Conservation (phyloP, 768 basidiomycete species). For the Leccinum boreale region DNA sequence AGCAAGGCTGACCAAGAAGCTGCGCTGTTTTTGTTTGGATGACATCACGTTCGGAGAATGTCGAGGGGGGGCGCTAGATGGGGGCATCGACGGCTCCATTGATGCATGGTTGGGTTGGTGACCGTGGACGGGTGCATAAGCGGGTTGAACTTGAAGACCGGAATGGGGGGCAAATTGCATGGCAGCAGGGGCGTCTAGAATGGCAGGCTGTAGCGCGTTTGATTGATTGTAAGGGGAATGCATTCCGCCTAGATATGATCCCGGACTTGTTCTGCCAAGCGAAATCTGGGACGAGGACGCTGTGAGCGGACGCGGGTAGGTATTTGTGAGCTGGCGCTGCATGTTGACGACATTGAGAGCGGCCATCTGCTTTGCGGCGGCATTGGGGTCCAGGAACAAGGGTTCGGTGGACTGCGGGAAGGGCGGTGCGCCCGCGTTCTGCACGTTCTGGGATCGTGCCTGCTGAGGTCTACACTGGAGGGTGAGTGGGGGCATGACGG, state of each 20-base stretch:
- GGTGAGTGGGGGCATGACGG: neutral
- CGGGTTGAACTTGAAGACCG: slow-evolving; percentile 40
- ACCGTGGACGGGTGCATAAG: slow-evolving; percentile 38
- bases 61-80: slow-evolving; percentile 37
- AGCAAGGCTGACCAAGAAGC: slow-evolving; percentile 61
- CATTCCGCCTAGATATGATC: slow-evolving; percentile 63
- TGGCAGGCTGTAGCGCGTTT: slow-evolving; percentile 36
- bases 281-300: slow-evolving; percentile 33
- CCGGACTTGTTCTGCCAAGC: slow-evolving; percentile 62
- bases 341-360: slow-evolving; percentile 61
- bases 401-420: slow-evolving; percentile 32
- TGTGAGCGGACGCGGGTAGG: slow-evolving; percentile 46
- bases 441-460: slow-evolving; percentile 21
- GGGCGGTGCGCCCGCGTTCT: slow-evolving; percentile 13
- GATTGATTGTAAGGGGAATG: slow-evolving; percentile 30
- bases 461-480: slow-evolving; percentile 41
- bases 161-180: slow-evolving; percentile 45
- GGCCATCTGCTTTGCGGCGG: slow-evolving; percentile 79
- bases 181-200: slow-evolving; percentile 36
- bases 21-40: slow-evolving; percentile 53
- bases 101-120: slow-evolving; percentile 33
- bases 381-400: slow-evolving; percentile 60
- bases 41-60: slow-evolving; percentile 33
- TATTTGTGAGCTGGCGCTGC: slow-evolving; percentile 49
- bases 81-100: slow-evolving; percentile 44